phyloP scores from a whole-genome alignment of 768 basidiomycete species.

The Pleurotus platypus region DNA sequence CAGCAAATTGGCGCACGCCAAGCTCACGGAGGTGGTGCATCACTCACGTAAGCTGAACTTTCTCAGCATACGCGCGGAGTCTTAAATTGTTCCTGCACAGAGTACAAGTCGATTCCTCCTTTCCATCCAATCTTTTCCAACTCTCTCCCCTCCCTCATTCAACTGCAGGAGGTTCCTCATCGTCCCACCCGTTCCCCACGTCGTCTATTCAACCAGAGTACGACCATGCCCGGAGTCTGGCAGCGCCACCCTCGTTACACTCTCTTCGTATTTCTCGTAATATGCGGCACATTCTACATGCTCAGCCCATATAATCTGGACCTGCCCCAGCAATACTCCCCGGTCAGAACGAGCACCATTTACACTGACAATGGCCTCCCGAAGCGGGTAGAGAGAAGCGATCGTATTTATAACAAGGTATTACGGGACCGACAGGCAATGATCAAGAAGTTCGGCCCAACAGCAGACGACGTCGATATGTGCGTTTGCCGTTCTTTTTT shows the following conservation, averaged over 20 bases:
- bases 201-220: conserved; percentile 6
- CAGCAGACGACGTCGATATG: conserved; percentile 42
- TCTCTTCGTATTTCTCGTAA: conserved; percentile 35
- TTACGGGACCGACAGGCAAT: conserved; percentile 39
- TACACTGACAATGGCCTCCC: conserved; percentile 30
- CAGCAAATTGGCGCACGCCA: too few relatives aligned
- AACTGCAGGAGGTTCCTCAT: background rate
- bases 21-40: too few relatives aligned
- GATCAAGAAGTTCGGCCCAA: conserved; percentile 53
- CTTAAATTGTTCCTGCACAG: too few relatives aligned
- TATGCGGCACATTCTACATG: conserved; percentile 44
- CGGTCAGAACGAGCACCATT: conserved; percentile 14
- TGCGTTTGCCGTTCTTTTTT: conserved; percentile 20
- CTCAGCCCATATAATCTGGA: conserved; percentile 31
- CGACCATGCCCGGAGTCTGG: conserved; percentile 25
- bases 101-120: background rate
- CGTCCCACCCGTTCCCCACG: background rate
- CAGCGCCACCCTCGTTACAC: conserved; percentile 52
- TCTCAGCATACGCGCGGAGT: too few relatives aligned
- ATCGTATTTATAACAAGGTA: conserved; percentile 41
- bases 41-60: too few relatives aligned
- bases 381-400: conserved; percentile 36
- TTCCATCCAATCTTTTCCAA: background rate
- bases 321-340: conserved; percentile 12
- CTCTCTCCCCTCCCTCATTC: background rate